Conservation (phyloP, 768 basidiomycete species). For the Holtermannia corniformis region DNA sequence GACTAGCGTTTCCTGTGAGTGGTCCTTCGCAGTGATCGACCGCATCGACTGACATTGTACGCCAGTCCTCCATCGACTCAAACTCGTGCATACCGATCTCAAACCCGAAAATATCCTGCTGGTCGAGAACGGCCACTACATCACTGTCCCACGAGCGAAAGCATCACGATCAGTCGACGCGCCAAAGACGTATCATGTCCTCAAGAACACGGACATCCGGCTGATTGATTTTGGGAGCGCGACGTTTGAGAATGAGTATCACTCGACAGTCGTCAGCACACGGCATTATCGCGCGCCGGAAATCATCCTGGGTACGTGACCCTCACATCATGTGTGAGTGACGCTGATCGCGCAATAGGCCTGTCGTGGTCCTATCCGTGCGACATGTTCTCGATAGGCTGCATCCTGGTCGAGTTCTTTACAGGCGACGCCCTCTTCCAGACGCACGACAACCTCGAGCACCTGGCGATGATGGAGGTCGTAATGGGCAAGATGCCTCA, state of each 20-base stretch:
- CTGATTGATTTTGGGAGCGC: conserved; percentile 98
- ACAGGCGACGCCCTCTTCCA: conserved; percentile 98
- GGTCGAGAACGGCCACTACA: conserved; percentile 57
- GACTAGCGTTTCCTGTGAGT: conserved; percentile 86
- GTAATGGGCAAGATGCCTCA: conserved; percentile 98
- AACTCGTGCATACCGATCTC: conserved; percentile 92
- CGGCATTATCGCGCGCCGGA: conserved; percentile 98
- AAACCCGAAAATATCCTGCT: conserved; percentile 98
- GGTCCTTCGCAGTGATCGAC: neutral
- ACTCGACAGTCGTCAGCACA: conserved; percentile 94
- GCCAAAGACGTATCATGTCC: conserved; percentile 61
- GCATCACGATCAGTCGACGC: neutral
- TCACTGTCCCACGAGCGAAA: neutral
- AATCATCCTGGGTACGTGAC: conserved; percentile 82
- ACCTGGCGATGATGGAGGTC: conserved; percentile 99
- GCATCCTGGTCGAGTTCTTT: conserved; percentile 96
- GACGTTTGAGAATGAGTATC: conserved; percentile 95
- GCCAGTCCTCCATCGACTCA: conserved; percentile 78
- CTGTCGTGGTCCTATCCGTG: conserved; percentile 98
- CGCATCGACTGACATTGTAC: neutral
- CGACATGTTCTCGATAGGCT: conserved; percentile 96
- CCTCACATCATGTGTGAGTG: conserved; percentile 10
- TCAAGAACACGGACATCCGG: conserved; percentile 81
- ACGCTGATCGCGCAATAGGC: conserved; percentile 50
- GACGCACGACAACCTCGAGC: conserved; percentile 97